Conservation (phyloP, 768 basidiomycete species). For the Lenzites betulinus region DNA sequence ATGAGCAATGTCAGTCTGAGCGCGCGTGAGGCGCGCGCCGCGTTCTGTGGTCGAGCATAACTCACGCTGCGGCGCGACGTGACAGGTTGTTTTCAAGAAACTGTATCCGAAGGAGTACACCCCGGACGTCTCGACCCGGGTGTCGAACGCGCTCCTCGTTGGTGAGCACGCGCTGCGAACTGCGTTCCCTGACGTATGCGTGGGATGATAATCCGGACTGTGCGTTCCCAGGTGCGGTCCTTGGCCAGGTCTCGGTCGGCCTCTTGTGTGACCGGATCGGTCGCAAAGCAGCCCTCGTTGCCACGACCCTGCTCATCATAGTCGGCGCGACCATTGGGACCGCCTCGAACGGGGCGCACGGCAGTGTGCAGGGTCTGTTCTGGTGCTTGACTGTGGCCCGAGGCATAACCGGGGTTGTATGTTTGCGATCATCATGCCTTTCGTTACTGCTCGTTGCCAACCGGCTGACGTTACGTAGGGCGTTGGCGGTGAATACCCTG, state of each 20-base stretch:
- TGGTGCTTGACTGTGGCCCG: slow-evolving; percentile 77
- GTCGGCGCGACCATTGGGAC: slow-evolving; percentile 69
- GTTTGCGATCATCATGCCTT: slow-evolving; percentile 22
- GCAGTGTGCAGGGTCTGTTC: slow-evolving; percentile 59
- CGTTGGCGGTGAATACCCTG: slow-evolving; percentile 79
- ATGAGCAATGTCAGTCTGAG: slow-evolving; percentile 56
- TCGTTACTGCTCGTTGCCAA: neutral
- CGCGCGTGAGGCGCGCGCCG: neutral
- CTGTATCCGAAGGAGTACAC: slow-evolving; percentile 69
- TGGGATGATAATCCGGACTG: slow-evolving; percentile 1
- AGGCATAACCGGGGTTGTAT: slow-evolving; percentile 67
- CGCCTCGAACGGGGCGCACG: slow-evolving; percentile 62
- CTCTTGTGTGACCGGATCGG: slow-evolving; percentile 72
- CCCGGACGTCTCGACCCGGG: slow-evolving; percentile 59
- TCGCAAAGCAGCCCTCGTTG: slow-evolving; percentile 73
- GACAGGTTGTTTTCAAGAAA: slow-evolving; percentile 62
- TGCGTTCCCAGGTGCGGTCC: slow-evolving; percentile 49
- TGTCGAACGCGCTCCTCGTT: slow-evolving; percentile 70
- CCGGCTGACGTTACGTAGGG: slow-evolving; percentile 42
- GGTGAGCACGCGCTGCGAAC: slow-evolving; percentile 42
- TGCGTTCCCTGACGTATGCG: neutral
- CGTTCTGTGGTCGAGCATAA: neutral
- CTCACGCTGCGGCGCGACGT: neutral
- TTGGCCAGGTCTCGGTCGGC: slow-evolving; percentile 65
- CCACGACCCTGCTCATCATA: slow-evolving; percentile 69